A percentile compares a stretch with the other conserved stretches of the same genome.
phyloP scores from a whole-genome alignment of 129 eudicot species.

The Smallanthus sonchifolius region DNA sequence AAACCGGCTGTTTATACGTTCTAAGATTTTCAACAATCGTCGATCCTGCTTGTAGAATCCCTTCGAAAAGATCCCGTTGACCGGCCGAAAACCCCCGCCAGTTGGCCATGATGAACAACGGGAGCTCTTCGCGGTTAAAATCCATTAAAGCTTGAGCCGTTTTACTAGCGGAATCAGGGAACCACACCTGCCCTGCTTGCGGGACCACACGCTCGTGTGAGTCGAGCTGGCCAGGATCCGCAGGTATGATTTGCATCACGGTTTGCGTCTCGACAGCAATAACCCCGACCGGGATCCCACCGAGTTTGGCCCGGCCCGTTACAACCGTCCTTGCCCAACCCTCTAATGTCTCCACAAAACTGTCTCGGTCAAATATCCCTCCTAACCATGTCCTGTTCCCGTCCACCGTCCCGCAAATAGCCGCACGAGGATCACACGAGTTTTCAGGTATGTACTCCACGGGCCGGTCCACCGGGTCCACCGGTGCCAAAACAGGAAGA shows the following conservation, averaged over 20 bases:
- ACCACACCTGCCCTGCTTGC: conserved; percentile 99
- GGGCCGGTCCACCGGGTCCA: conserved; percentile 70
- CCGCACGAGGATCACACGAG: conserved; percentile 93
- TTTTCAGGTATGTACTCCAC: conserved; percentile 82
- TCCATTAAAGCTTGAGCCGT: conserved; percentile 98
- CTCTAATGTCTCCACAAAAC: conserved; percentile 94
- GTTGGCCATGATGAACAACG: conserved; percentile 90
- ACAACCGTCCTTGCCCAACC: conserved; percentile 99
- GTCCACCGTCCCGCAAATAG: conserved; percentile 65
- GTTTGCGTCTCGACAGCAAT: conserved; percentile 97
- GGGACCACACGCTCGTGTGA: conserved; percentile 96
- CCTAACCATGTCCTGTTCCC: conserved; percentile 73
- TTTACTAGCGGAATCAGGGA: conserved; percentile 92
- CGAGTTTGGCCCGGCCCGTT: conserved; percentile 96
- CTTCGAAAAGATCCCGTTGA: conserved; percentile 96
- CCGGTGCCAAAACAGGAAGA: conserved; percentile 70
- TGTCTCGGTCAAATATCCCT: conserved; percentile 79
- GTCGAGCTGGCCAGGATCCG: conserved; percentile 98
- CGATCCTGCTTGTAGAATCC: conserved; percentile 96
- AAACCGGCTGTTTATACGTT: conserved; percentile 86
- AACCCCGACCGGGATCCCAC: conserved; percentile 93
- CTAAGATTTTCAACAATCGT: conserved; percentile 92
- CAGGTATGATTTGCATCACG: conserved; percentile 94
- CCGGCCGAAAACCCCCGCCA: conserved; percentile 99
- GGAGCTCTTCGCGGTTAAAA: conserved; percentile 90